These are phyloP conservation scores for Cylindrotheca closterium DNA, from an alignment of 108 stramenopile genomes.

Conservation along the genomic window DNA sequence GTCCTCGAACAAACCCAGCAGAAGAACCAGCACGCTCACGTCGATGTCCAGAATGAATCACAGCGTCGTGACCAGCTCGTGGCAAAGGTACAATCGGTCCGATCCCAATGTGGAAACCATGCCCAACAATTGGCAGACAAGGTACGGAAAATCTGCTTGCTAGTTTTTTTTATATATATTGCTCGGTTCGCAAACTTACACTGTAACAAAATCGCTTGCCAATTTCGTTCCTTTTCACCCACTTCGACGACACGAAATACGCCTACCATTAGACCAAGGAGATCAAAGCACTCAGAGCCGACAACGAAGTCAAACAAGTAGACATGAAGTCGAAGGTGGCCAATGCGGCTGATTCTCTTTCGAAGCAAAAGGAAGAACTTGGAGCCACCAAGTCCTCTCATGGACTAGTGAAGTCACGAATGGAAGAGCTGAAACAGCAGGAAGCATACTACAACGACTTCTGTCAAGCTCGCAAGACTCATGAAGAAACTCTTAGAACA, in stretches of 20 bases:
- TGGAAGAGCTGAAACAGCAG: background rate
- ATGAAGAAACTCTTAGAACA: background rate
- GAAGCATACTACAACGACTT: background rate
- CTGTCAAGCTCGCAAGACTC: background rate
- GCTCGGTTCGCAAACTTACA: too few species aligned
- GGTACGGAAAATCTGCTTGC: slow-evolving; percentile 3
- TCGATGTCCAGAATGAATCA: background rate
- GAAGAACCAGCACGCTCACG: background rate
- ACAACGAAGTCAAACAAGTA: background rate
- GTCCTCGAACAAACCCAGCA: background rate
- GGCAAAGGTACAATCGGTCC: slow-evolving; percentile 12
- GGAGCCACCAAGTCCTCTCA: background rate
- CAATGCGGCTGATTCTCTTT: background rate
- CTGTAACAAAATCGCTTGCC: background rate
- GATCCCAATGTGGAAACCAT: slow-evolving; percentile 7
- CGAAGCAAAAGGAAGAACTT: background rate
- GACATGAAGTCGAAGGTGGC: background rate
- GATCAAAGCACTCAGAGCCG: background rate
- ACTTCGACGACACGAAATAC: background rate
- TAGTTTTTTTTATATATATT: background rate
- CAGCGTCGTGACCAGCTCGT: background rate
- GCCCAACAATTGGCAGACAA: slow-evolving; percentile 15
- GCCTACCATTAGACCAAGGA: background rate
- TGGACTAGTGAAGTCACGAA: background rate
- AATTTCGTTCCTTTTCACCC: background rate